Conservation (phyloP, 2,329 filamentous ascomycete genomes). For the Scleromitrula shiraiana region DNA sequence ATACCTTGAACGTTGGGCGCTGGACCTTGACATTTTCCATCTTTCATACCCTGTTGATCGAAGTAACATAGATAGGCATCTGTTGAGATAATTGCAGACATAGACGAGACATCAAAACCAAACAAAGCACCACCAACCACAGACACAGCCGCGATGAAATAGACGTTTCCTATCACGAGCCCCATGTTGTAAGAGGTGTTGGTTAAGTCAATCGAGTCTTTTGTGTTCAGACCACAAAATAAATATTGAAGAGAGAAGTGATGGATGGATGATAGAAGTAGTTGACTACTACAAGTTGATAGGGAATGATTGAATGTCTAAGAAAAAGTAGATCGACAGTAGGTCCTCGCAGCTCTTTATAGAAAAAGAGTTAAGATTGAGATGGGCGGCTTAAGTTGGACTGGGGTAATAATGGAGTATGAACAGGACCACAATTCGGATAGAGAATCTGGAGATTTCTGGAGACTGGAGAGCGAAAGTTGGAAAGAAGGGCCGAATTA, state of each 20-base stretch:
- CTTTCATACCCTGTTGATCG: constrained; percentile 29
- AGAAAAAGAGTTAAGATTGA: neutral
- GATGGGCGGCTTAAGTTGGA: neutral
- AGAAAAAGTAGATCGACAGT: neutral
- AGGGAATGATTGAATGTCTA: neutral
- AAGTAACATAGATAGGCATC: constrained; percentile 45
- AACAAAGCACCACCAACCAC: constrained; percentile 29
- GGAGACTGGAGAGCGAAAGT: neutral
- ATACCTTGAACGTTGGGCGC: constrained; percentile 22
- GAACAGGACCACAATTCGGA: neutral
- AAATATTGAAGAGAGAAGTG: too few relatives aligned
- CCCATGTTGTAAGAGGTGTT: constrained; percentile 15
- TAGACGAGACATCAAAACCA: constrained; percentile 48
- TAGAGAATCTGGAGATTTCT: neutral
- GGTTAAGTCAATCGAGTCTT: too few relatives aligned
- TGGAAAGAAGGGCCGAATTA: neutral
- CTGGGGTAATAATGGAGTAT: neutral
- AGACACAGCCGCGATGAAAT: constrained; percentile 28
- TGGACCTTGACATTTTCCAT: constrained; percentile 47
- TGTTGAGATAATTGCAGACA: constrained; percentile 48
- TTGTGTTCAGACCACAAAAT: too few relatives aligned
- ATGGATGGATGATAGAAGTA: too few relatives aligned
- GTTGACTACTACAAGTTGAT: neutral
- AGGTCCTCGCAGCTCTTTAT: neutral
- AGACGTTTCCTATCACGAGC: constrained; percentile 24